Base-by-base conservation (phyloP, 768 basidiomycete genomes). In the Symmetrospora coprosmae region DNA sequence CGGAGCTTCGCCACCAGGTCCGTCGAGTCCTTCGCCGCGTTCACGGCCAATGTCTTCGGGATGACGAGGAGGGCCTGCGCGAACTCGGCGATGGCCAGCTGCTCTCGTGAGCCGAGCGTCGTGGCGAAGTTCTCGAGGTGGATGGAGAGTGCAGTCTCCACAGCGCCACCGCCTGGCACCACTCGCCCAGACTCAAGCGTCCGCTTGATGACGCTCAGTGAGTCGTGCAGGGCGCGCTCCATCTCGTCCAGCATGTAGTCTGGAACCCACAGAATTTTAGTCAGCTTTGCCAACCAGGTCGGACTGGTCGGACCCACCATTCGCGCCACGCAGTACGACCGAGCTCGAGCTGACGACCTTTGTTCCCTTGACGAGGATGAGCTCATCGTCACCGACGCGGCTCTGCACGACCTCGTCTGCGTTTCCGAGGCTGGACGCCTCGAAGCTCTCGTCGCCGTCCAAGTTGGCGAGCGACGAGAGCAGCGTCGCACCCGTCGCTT, bases 231-330 rank as follows among this genome's bases (percentile, higher is more conserved):
- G 0, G 88, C 85, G 47, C 94, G 78, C 75, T 99, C 94, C 94
- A 97, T 99, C 78, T 99, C 94, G 72, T 99, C 94, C 67, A 97
- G 76, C 86, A 96, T 90, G 73, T 92, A 96, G 73, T 99, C 94
- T 72, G 52, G 6, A n/a, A n/a, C 11, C 0, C 1, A 4, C 17
- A 33, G 9, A 30, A n/a, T 33, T 8, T 19, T 21, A 33, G 5
- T 11, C 33, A 30, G 23, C 8, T 9, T 50, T 8, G 14, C 6
- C n/a, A 6, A 53, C 40, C 9, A 34, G 40, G 35, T 11, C 25
- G 17, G 39, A n/a, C n/a, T n/a, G n/a, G n/a, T n/a, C n/a, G n/a
- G n/a, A n/a, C 62, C 39, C 27, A 68, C 69, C 69, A 73, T 97
- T 99, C 28, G 94, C 94, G 43, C 94, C 94, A 55, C 94, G 81